A percentile compares a stretch with the other conserved stretches of the same genome.
These are phyloP conservation scores for Pascua guehoae DNA, from an alignment of 1,284 basidiomycete species.

Conservation along the genomic window DNA sequence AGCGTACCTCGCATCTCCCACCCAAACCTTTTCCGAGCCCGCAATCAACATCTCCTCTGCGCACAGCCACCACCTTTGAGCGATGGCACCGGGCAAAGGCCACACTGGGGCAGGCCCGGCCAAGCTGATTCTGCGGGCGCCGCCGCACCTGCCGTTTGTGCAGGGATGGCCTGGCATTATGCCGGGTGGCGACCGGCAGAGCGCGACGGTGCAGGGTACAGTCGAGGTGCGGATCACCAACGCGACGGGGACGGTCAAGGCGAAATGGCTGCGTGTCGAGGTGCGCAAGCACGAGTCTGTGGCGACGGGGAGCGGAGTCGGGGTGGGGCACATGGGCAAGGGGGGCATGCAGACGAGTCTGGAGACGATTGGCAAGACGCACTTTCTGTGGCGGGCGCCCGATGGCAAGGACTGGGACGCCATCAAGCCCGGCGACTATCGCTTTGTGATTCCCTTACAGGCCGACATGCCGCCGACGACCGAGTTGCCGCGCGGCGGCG, in stretches of 20 bases:
- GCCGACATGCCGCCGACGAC: slow-evolving; percentile 78
- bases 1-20: background rate
- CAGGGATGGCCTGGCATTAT: slow-evolving; percentile 47
- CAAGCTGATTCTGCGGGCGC: slow-evolving; percentile 41
- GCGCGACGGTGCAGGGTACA: slow-evolving; percentile 51
- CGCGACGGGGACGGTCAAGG: slow-evolving; percentile 64
- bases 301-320: slow-evolving; percentile 50
- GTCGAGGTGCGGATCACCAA: slow-evolving; percentile 71
- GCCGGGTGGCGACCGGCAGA: slow-evolving; percentile 23
- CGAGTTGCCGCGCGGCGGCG: slow-evolving; percentile 67
- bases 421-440: slow-evolving; percentile 60
- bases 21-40: background rate
- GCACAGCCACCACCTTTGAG: background rate
- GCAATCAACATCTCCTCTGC: background rate
- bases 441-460: slow-evolving; percentile 78
- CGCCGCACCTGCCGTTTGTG: slow-evolving; percentile 47
- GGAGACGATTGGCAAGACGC: slow-evolving; percentile 40
- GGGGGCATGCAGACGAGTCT: slow-evolving; percentile 64
- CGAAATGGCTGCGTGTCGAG: slow-evolving; percentile 83
- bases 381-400: slow-evolving; percentile 40
- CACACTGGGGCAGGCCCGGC: slow-evolving; percentile 22
- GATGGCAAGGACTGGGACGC: slow-evolving; percentile 59
- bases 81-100: background rate
- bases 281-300: slow-evolving; percentile 74
- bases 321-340: slow-evolving; percentile 60